Evolutionary conservation across 2,329 filamentous ascomycete species (phyloP).

Genomic region (Epichloe coenophiala): DNA sequence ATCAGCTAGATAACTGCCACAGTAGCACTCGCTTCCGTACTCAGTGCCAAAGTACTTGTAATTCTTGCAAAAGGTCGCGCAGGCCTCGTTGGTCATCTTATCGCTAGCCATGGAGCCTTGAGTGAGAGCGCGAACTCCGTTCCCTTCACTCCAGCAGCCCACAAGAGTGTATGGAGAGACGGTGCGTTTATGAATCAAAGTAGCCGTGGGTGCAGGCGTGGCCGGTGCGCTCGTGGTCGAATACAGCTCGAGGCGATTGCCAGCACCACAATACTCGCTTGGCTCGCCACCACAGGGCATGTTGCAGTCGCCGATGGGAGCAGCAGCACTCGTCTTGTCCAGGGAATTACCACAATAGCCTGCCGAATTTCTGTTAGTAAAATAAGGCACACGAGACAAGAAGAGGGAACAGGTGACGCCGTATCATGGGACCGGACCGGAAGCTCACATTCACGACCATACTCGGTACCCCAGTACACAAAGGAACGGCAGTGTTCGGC

Average conservation of each 20-base stretch:
- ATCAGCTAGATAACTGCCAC: constrained; percentile 18
- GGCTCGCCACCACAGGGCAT: constrained; percentile 28
- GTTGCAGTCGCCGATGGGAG: constrained; percentile 20
- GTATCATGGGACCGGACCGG: neutral
- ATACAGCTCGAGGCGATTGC: constrained; percentile 30
- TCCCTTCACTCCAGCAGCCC: constrained; percentile 28
- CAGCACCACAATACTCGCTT: constrained; percentile 28
- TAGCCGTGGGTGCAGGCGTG: constrained; percentile 16
- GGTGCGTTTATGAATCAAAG: constrained; percentile 11
- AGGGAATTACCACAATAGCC: constrained; percentile 35
- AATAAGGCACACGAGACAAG: neutral
- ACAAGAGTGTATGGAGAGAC: constrained; percentile 18
- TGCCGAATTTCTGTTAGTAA: constrained; percentile 9
- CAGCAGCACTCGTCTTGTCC: constrained; percentile 13
- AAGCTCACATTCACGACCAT: constrained; percentile 33
- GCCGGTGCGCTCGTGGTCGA: constrained; percentile 23
- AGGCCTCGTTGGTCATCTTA: constrained; percentile 21
- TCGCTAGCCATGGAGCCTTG: constrained; percentile 12
- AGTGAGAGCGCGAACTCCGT: constrained; percentile 20
- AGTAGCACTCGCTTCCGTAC: constrained; percentile 27
- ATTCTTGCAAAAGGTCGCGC: constrained; percentile 20
- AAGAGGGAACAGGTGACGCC: neutral
- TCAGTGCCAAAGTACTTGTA: constrained; percentile 29
- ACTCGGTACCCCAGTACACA: constrained; percentile 37
- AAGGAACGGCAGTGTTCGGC: constrained; percentile 31